Evolutionary conservation across 345 rosid species (phyloP), one percentile per base, ranked within the genome.

Genomic region (Melastoma malabathricum): DNA sequence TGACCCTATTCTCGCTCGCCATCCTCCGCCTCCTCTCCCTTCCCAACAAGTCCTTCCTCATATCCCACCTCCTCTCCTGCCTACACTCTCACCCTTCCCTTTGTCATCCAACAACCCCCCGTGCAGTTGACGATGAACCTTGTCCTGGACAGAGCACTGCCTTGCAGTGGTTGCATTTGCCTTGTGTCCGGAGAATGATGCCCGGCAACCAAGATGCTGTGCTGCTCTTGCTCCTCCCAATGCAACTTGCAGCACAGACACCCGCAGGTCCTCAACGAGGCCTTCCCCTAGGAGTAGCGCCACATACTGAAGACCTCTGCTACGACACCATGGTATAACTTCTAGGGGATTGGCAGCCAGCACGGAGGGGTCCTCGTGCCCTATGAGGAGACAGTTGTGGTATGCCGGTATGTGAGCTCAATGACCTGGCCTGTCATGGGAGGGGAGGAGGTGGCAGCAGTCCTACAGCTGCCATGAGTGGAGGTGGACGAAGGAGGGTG

Each of bases 11-110:
- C 80, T 78, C 79, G 57, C 78, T 85, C 78, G 48, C 83, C 48
- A 84, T 92, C 64, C 81, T 66, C 70, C 86, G 67, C 76, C 94
- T 92, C 47, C 86, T 72, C 56, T 74, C 89, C 22, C 83, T 92
- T 44, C 73, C 96, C 15, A 52, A 67, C 22, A 92, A 92, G 62
- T 63, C 86, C 55, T 68, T 69, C 12, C 90, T 93, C 76, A 73
- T 93, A 50, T 86, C 97, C 58, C 75, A 74, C 59, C 88, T 81
- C 69, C 95, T 84, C 76, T 82, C 79, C 62, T 75, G 76, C 61
- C 79, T 80, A 50, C 96, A 84, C 68, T 61, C 73, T 86, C 56
- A 63, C 85, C 15, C 15, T 51, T 1, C 55, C 62, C 9, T 63
- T 63, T 1, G 64, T 68, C 1, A 50, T 52, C 46, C 51, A 76